Evolutionary conservation across 208 protist genomes (phyloP), one percentile per base, ranked within the genome.

Genomic region (Balamuthia mandrillaris): DNA sequence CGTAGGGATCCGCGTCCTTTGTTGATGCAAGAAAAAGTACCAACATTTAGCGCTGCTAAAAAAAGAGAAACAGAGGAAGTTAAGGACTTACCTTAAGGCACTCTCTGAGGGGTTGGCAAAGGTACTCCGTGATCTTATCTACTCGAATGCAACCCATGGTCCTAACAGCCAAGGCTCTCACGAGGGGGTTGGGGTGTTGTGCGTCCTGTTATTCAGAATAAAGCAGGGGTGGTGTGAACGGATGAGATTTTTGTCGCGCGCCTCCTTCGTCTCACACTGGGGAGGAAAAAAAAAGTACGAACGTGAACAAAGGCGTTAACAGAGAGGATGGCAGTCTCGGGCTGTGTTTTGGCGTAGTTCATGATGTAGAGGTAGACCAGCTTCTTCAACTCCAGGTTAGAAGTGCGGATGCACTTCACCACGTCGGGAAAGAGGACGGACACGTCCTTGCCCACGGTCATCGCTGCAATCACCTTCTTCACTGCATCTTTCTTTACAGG

Each of bases 381-480:
- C 61, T 99, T 99, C 92, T 99, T 99, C 10, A 99, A 90, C 52
- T 98, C 96, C 9, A 99, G 85, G 88, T 98, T 96, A 10, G 88
- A 90, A 4, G 97, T 98, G 52, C 96, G 94, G 51, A 98, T 97
- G 66, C 96, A 94, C 35, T 97, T 95, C 29, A 98, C 75, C 10
- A 99, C 96, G 70, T 98, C 96, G 45, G 94, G 90, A 58, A 91
- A 91, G 1, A 96, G 74, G 35, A 49, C 47, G 27, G 87, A 90
- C 10, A 99, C 98, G 88, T 99, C 98, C 83, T 98, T 98, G 41
- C 98, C 98, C 39, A 98, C 96, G 31, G 97, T 98, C 97, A 99
- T 99, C 44, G 93, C 96, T 12, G 97, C 96, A 66, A 99, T 95
- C 52, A 99, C 94, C 85, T 99, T 98, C 79, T 98, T 97, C 3